phyloP scores from a whole-genome alignment of 1,284 basidiomycete genomes.

The Tetrapyrgos nigripes region DNA sequence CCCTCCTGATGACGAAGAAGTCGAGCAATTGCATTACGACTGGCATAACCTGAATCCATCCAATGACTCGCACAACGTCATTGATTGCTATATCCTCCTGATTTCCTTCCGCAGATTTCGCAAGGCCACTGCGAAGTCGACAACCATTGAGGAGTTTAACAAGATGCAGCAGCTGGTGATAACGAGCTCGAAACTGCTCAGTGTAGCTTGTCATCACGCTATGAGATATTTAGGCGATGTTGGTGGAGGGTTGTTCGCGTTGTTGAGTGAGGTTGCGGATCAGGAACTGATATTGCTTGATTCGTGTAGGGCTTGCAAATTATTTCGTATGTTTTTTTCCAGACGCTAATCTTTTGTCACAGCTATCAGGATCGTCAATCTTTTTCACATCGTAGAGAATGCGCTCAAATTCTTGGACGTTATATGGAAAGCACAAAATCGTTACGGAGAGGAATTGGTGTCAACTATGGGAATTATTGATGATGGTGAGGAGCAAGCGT shows the following conservation, averaged over 20 bases:
- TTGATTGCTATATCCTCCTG: neutral
- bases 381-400: neutral
- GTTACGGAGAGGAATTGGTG: neutral
- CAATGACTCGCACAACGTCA: neutral
- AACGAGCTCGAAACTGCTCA: neutral
- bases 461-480: neutral
- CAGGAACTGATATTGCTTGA: neutral
- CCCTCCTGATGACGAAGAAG: neutral
- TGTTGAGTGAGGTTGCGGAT: neutral
- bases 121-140: neutral
- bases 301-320: neutral
- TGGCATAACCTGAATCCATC: neutral
- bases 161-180: neutral
- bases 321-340: neutral
- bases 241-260: neutral
- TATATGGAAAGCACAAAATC: neutral
- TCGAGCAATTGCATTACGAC: neutral
- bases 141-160: neutral
- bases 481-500: neutral
- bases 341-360: neutral
- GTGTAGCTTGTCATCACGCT: neutral
- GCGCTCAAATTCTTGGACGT: neutral
- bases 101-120: neutral
- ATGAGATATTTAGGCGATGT: neutral
- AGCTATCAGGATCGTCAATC: neutral